phyloP scores from a whole-genome alignment of 1,139 yeast species.

The Nakaseomyces nivariensis region DNA sequence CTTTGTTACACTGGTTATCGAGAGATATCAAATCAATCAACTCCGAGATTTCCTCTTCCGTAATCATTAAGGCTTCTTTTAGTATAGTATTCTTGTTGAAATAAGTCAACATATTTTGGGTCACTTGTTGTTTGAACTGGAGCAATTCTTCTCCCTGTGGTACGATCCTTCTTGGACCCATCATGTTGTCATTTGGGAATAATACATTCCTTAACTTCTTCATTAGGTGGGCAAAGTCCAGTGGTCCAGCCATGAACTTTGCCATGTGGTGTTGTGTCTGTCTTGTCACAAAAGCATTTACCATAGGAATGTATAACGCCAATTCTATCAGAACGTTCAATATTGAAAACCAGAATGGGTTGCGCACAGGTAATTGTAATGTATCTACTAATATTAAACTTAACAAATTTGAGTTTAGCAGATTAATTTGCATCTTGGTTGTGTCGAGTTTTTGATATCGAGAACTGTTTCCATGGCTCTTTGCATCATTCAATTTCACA shows the following conservation, averaged over 20 bases:
- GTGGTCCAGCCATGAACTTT: neutral
- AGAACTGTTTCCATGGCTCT: neutral
- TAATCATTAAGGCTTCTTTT: neutral
- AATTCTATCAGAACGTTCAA: constrained; percentile 1
- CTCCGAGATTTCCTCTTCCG: neutral
- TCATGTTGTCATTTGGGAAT: constrained; percentile 24
- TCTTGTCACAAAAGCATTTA: neutral
- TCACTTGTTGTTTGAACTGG: neutral
- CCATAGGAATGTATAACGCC: constrained; percentile 2
- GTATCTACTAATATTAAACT: constrained; percentile 16
- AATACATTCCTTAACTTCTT: constrained; percentile 12
- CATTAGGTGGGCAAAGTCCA: neutral
- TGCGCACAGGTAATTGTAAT: constrained; percentile 13
- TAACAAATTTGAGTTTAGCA: constrained; percentile 12
- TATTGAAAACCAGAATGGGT: constrained; percentile 20
- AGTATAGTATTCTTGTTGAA: neutral
- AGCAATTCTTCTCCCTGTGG: constrained; percentile 16
- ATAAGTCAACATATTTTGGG: neutral
- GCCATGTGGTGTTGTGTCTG: neutral
- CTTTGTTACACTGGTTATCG: neutral
- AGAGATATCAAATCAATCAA: neutral
- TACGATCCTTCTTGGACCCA: constrained; percentile 19
- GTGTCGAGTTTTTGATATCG: neutral
- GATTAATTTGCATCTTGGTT: neutral
- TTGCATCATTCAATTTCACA: neutral